Evolutionary conservation across 495 filamentous ascomycete species (phyloP).

Genomic region (Neurospora sp.): DNA sequence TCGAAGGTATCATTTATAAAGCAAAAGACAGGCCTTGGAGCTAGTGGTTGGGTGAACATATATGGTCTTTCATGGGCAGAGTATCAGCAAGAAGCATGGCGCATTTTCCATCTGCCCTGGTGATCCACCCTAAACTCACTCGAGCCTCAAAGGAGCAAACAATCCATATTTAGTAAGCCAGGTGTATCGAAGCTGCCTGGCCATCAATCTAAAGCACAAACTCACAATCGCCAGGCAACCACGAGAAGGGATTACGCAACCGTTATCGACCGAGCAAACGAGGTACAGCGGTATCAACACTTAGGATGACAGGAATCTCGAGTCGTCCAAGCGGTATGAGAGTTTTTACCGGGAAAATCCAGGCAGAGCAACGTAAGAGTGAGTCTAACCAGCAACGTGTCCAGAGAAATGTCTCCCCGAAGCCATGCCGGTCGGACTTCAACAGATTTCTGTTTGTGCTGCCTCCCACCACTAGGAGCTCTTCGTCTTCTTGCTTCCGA

Average conservation of each 20-base stretch:
- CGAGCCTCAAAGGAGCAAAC: neutral
- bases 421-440: neutral
- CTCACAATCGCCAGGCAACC: no score
- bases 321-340: neutral
- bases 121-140: neutral
- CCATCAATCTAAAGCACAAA: neutral
- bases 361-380: neutral
- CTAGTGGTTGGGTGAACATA: neutral
- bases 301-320: neutral
- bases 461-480: neutral
- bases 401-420: neutral
- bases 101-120: neutral
- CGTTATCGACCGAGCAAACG: no score
- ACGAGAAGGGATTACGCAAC: no score
- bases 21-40: neutral
- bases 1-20: neutral
- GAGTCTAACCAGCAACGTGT: neutral
- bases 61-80: neutral
- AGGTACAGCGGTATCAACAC: no score
- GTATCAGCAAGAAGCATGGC: neutral
- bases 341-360: neutral
- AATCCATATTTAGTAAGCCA: neutral
- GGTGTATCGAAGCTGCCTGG: neutral
- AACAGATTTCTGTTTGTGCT: neutral
- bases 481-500: slow-evolving; percentile 29